Evolutionary conservation across 768 basidiomycete genomes (phyloP).

Genomic region (Pseudohyphozyma bogoriensis): DNA sequence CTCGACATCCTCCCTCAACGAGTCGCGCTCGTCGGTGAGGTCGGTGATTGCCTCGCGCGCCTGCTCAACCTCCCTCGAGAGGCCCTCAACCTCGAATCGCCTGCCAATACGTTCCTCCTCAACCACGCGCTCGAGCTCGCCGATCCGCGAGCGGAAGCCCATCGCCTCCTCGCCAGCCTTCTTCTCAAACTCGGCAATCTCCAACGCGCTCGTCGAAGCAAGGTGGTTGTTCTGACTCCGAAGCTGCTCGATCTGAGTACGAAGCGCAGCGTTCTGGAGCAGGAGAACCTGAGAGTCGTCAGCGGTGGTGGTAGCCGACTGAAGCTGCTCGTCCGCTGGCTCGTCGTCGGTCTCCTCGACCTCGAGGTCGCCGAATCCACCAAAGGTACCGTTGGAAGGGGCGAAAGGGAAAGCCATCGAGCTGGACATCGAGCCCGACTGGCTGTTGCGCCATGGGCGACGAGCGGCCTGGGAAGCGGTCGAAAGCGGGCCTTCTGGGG

Average conservation of each 20-base stretch:
- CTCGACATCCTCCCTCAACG: constrained; percentile 75
- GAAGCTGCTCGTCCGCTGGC: not conserved
- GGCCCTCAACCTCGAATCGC: constrained; percentile 50
- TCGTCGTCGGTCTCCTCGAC: constrained; percentile 4
- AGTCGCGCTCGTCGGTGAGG: constrained; percentile 54
- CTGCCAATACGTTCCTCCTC: constrained; percentile 17
- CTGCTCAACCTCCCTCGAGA: constrained; percentile 69
- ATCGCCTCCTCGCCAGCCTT: constrained; percentile 22
- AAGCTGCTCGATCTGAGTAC: constrained; percentile 20
- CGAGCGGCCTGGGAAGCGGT: not conserved
- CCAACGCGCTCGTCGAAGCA: constrained; percentile 18
- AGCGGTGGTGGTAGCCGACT: not conserved
- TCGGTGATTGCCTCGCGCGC: constrained; percentile 37
- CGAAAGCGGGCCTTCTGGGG: not conserved
- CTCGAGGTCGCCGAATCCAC: constrained; percentile 25
- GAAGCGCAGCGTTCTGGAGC: constrained; percentile 20
- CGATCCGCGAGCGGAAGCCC: constrained; percentile 15
- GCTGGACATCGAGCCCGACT: constrained; percentile 1
- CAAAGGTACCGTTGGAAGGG: constrained; percentile 14
- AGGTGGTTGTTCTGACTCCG: constrained; percentile 6
- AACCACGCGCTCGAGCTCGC: constrained; percentile 21
- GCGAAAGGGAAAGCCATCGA: constrained; percentile 22
- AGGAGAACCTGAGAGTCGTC: constrained; percentile 6
- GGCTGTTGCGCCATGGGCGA: not conserved
- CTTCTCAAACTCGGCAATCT: constrained; percentile 26